These are phyloP conservation scores for Secale cereale DNA, from an alignment of 176 grass and related monocot species.

Conservation along the genomic window DNA sequence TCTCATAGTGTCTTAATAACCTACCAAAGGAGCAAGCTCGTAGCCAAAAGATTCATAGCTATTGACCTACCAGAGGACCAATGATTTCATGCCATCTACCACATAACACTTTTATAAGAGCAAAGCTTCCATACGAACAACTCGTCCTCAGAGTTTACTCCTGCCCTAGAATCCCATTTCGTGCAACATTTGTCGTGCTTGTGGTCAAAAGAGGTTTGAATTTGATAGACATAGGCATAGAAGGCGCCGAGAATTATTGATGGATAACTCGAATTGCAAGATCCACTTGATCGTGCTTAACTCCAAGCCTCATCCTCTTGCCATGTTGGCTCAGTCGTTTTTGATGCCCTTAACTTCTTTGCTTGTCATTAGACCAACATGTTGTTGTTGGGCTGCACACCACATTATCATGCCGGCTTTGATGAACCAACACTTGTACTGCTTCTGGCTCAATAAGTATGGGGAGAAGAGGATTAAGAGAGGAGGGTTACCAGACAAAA, in stretches of 20 bases:
- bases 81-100: background rate
- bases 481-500: too few relatives aligned
- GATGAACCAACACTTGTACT: background rate
- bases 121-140: background rate
- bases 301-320: background rate
- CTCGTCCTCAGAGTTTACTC: too few relatives aligned
- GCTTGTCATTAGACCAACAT: background rate
- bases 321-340: background rate
- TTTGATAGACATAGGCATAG: background rate
- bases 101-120: background rate
- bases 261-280: background rate
- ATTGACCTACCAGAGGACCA: background rate
- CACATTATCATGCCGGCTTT: background rate
- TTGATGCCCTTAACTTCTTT: background rate
- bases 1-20: background rate
- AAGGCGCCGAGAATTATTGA: background rate
- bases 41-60: background rate
- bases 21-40: background rate
- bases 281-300: rapidly evolving
- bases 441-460: background rate
- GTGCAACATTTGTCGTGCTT: too few relatives aligned
- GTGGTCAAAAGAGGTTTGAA: too few relatives aligned
- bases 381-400: background rate
- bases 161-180: background rate
- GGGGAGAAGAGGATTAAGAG: too few relatives aligned